Conservation (phyloP, 768 basidiomycete genomes). For the Kwoniella bestiolae region DNA sequence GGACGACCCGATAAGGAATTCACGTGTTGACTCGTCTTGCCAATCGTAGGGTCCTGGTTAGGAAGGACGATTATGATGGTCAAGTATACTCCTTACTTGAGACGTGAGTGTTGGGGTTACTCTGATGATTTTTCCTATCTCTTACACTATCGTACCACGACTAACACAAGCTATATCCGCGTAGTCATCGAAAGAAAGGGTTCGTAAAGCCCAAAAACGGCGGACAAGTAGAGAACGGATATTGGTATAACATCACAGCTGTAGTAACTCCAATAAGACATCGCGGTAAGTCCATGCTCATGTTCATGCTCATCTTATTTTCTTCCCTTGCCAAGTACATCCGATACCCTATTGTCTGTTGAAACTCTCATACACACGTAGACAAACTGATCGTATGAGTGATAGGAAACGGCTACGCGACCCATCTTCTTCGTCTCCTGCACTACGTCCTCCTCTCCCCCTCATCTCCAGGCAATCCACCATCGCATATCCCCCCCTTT, state of each 20-base stretch:
- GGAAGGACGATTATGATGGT: conserved; percentile 14
- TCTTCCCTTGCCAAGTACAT: too few species aligned
- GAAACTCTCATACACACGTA: too few species aligned
- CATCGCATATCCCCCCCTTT: neutral
- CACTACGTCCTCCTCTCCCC: neutral
- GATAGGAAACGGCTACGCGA: conserved; percentile 3
- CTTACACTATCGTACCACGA: too few species aligned
- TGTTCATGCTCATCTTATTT: too few species aligned
- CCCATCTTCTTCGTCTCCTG: conserved; percentile 1
- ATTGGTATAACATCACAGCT: conserved; percentile 5
- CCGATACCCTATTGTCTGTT: too few species aligned
- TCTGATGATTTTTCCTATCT: neutral
- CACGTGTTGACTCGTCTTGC: too few species aligned
- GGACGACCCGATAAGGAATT: too few species aligned
- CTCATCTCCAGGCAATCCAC: conserved; percentile 1
- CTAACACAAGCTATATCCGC: too few species aligned
- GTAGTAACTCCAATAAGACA: neutral
- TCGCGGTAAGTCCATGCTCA: neutral
- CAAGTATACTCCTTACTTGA: neutral
- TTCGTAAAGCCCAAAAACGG: neutral
- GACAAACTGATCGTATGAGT: too few species aligned
- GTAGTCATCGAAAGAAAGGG: neutral
- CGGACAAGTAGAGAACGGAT: neutral
- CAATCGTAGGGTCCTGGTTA: conserved; percentile 15
- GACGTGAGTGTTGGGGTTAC: too few species aligned